A percentile compares a stretch with the other conserved stretches of the same genome.
These are phyloP conservation scores for Vaccinium corymbosum DNA, from an alignment of 148 eudicot genomes.

Conservation along the genomic window DNA sequence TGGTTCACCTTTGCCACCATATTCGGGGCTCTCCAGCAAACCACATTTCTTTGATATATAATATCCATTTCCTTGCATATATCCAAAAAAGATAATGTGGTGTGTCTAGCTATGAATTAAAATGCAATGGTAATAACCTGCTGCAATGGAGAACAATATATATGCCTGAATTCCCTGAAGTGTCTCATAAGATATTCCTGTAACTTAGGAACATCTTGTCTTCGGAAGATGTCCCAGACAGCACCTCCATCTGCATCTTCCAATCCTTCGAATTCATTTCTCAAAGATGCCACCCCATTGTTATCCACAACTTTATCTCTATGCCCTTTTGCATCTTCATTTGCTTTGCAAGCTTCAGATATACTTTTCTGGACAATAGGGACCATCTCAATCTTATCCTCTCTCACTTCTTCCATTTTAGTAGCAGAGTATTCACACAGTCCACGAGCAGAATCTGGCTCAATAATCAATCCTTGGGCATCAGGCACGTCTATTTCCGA, in stretches of 20 bases:
- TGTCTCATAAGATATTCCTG: slow-evolving; percentile 40
- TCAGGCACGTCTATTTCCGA: neutral
- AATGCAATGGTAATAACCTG: slow-evolving; percentile 23
- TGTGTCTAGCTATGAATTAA: neutral
- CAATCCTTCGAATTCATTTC: neutral
- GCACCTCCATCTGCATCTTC: slow-evolving; percentile 39
- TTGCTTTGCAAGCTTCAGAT: neutral
- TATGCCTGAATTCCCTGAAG: slow-evolving; percentile 47
- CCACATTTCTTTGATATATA: neutral
- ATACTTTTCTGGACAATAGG: neutral
- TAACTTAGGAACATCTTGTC: slow-evolving; percentile 43
- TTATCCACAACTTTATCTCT: neutral
- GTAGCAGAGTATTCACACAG: neutral
- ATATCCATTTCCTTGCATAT: neutral
- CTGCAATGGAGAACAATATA: slow-evolving; percentile 28
- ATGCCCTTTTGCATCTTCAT: slow-evolving; percentile 3
- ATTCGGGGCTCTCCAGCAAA: neutral
- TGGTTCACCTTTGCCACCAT: neutral
- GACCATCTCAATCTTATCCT: neutral
- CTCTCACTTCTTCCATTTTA: neutral
- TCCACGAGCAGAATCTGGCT: neutral
- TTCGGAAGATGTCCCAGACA: slow-evolving; percentile 51
- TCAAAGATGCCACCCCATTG: neutral
- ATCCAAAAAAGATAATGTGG: neutral
- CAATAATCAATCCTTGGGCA: neutral